These are phyloP conservation scores for Spirogloea muscicola DNA, from an alignment of 139 green algal species.

Conservation along the genomic window DNA sequence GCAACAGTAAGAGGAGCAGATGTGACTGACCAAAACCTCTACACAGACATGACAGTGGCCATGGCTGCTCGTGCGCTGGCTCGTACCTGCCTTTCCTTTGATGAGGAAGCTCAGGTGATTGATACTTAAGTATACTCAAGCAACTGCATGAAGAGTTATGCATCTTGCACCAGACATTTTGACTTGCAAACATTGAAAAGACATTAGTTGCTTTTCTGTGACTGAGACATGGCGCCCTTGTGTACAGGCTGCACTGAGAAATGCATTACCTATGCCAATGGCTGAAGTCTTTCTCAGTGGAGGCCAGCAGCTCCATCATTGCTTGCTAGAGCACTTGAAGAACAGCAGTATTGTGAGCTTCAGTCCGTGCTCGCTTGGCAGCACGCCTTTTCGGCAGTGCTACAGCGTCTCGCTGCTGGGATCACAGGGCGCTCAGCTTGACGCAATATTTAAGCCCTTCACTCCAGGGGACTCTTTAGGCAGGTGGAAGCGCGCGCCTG, in stretches of 20 bases:
- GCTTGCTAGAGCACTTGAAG: not conserved
- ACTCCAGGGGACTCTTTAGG: conserved; percentile 2
- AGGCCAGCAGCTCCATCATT: conserved; percentile 13
- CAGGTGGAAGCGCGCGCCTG: conserved; percentile 20
- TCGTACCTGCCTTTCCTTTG: conserved; percentile 26
- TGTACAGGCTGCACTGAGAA: not conserved
- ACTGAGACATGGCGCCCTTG: not conserved
- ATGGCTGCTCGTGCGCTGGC: conserved; percentile 28
- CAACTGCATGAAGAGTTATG: not conserved
- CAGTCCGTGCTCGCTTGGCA: not conserved
- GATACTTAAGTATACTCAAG: not conserved
- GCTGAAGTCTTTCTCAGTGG: not conserved
- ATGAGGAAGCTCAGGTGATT: conserved; percentile 31
- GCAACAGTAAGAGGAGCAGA: conserved; percentile 26
- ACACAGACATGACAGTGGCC: conserved; percentile 26
- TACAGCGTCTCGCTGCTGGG: conserved; percentile 7
- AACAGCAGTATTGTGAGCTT: conserved; percentile 3
- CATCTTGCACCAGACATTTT: not conserved
- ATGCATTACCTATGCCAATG: not conserved
- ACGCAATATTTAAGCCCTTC: conserved; percentile 29
- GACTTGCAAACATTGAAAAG: not conserved
- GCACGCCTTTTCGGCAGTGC: conserved; percentile 20
- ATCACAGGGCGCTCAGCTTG: not conserved
- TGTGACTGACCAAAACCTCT: not conserved
- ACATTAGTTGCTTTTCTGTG: not conserved